Percentiles rank a stretch among this genome's conserved stretches.
These are phyloP conservation scores for Ulota crispa DNA, from an alignment of 225 moss, liverwort and hornwort genomes.

Conservation along the genomic window DNA sequence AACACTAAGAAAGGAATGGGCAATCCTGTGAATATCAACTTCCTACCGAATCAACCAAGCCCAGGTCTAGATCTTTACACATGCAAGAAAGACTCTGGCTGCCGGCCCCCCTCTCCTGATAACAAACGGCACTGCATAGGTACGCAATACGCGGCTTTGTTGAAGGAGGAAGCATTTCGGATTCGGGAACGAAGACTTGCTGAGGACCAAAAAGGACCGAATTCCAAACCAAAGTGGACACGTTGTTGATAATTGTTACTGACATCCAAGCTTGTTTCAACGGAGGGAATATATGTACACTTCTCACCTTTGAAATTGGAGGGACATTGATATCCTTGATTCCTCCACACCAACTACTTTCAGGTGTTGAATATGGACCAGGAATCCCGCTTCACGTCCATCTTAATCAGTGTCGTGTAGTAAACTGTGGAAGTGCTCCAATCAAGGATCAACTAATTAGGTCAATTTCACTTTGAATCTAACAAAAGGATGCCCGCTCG, in stretches of 20 bases:
- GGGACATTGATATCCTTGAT: background rate
- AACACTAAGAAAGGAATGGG: background rate
- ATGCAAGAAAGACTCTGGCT: background rate
- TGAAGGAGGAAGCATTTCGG: slow-evolving; percentile 55
- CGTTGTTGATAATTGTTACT: background rate
- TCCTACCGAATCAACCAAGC: background rate
- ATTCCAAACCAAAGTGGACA: slow-evolving; percentile 19
- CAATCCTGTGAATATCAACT: slow-evolving; percentile 22
- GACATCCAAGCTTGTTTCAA: background rate
- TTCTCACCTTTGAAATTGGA: background rate
- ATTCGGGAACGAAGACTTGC: slow-evolving; percentile 42
- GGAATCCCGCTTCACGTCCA: background rate
- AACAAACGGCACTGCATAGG: slow-evolving; percentile 55
- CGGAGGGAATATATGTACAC: background rate
- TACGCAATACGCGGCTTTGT: slow-evolving; percentile 54
- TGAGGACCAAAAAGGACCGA: background rate
- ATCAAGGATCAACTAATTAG: background rate
- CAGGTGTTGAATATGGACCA: background rate
- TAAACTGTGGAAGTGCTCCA: background rate
- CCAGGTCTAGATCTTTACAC: accelerated
- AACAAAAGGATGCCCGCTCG: background rate
- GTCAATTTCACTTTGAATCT: background rate
- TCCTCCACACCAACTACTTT: background rate
- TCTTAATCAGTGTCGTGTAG: background rate
- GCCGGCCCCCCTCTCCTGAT: background rate